Conservation (phyloP, 2,329 filamentous ascomycete species). For the Ophiocordyceps camponoti-floridani region DNA sequence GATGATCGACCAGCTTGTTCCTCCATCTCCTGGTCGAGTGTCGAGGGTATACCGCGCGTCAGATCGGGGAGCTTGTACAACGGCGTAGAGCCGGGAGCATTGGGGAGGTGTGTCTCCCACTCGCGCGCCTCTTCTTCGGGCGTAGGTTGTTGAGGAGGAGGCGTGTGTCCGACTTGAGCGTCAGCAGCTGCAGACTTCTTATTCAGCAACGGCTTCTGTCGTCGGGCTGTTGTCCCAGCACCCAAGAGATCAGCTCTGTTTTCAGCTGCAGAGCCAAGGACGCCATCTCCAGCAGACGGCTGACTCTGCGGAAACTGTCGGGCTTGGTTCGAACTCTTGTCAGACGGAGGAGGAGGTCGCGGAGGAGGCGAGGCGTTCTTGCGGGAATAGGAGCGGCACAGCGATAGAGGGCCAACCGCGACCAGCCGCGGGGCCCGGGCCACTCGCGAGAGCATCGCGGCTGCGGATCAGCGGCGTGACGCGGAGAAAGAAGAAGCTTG, state of each 20-base stretch:
- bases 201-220: neutral
- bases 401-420: slow-evolving; percentile 10
- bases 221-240: neutral
- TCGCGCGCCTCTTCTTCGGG: slow-evolving; percentile 1
- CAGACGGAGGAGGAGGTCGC: neutral
- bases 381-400: slow-evolving; percentile 9
- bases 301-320: too few relatives aligned
- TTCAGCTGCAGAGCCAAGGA: too few relatives aligned
- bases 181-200: neutral
- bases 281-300: too few relatives aligned
- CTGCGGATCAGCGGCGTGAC: neutral
- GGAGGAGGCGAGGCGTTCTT: slow-evolving; percentile 8
- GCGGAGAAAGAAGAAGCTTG: neutral
- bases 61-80: slow-evolving; percentile 68
- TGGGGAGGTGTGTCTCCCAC: slow-evolving; percentile 9
- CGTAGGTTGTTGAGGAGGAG: slow-evolving; percentile 6
- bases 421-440: slow-evolving; percentile 15
- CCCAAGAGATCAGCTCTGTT: too few relatives aligned
- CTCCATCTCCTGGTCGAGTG: slow-evolving; percentile 58
- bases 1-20: slow-evolving; percentile 17
- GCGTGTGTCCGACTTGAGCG: neutral
- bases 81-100: slow-evolving; percentile 21
- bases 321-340: neutral
- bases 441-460: slow-evolving; percentile 20
- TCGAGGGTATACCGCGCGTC: slow-evolving; percentile 88